Evolutionary conservation across 805 yeast genomes (phyloP), one percentile per base, ranked within the genome.

Genomic region (Pichia kluyveri): DNA sequence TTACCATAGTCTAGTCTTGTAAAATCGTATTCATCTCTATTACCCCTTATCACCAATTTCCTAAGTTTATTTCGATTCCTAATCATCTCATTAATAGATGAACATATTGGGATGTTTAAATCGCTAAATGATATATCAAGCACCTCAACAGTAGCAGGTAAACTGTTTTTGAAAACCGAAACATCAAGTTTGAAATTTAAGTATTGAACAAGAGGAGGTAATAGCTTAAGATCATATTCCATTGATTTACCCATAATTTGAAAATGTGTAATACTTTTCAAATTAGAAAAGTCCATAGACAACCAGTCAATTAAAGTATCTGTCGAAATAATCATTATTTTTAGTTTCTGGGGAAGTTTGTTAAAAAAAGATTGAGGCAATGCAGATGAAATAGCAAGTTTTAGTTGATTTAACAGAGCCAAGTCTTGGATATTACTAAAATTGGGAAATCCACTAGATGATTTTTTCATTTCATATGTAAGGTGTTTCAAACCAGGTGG

Each of bases 191-290:
- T 31, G 30, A 44, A 44, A 27, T 44, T 26, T 19, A 48, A 37
- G 12, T 41, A 15, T 23, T 30, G 19, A 28, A 48, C 30, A 12
- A 15, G 15, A 14, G 34, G 41, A 4, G 50, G 50, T 10, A 47
- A 17, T 17, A 36, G 27, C 5, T 23, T 34, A 23, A 47, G 34
- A 40, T 43, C 44, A 41, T 47, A 47, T 36, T 47, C 47, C 11
- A n/a, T 4, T 9, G 41, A 37, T 9, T n/a, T 19, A 3, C 47
- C 47, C 12, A 37, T n/a, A 8, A 47, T 43, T 40, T 34, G 28
- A 12, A 47, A 47, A 17, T 23, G 32, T 19, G 32, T n/a, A 15
- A 47, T 9, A 5, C 28, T 32, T 43, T 40, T 34, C 9, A 47
- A 19, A 11, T 26, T 18, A 8, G 47, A 31, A n/a, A 47, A 43